Evolutionary conservation across 805 yeast genomes (phyloP).

Genomic region (Candida manassasensis): DNA sequence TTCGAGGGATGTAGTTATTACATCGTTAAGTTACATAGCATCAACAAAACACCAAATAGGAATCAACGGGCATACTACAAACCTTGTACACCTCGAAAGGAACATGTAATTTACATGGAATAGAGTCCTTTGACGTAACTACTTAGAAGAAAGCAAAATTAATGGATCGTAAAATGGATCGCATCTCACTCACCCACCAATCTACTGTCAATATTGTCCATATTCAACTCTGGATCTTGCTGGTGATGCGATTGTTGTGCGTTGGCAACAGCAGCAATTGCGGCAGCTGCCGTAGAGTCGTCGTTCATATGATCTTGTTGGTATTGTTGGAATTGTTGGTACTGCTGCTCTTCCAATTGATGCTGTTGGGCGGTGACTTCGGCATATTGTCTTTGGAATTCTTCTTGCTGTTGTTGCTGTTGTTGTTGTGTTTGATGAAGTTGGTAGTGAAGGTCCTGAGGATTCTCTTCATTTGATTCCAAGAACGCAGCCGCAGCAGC

Average conservation of each 20-base stretch:
- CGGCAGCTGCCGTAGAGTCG: conserved; percentile 38
- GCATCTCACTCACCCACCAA: conserved; percentile 37
- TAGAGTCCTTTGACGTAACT: background rate
- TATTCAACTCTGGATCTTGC: conserved; percentile 30
- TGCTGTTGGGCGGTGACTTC: conserved; percentile 27
- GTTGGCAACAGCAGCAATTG: conserved; percentile 37
- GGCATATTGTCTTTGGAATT: conserved; percentile 21
- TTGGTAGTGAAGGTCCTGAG: conserved; percentile 3
- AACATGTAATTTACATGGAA: background rate
- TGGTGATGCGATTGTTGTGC: conserved; percentile 22
- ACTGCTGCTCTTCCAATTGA: conserved; percentile 19
- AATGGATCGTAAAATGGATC: background rate
- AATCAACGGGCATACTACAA: background rate
- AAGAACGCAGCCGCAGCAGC: conserved; percentile 18
- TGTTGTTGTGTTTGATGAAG: conserved; percentile 8
- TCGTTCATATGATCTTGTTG: conserved; percentile 23
- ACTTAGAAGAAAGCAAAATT: background rate
- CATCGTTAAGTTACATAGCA: background rate
- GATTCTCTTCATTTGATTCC: conserved; percentile 15
- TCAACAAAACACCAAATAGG: background rate
- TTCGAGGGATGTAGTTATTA: conserved; percentile 20
- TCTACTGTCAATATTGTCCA: conserved; percentile 42
- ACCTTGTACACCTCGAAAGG: no score
- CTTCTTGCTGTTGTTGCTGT: conserved; percentile 12
- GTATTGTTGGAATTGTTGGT: conserved; percentile 26